Base-by-base conservation (phyloP, 2,329 filamentous ascomycete species). In the Rosellinia necatrix region DNA sequence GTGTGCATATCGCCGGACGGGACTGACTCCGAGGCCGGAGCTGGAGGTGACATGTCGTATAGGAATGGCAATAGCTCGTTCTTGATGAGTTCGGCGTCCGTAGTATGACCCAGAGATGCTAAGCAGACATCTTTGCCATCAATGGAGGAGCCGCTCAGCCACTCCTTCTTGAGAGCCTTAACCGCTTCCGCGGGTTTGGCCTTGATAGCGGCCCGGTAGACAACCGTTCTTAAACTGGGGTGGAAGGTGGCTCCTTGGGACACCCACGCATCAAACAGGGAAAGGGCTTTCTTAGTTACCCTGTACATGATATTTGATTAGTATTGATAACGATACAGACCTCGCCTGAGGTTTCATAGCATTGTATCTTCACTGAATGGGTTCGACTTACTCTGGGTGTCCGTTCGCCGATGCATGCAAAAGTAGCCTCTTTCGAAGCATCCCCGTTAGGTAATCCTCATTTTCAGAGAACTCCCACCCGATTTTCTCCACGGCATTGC, bases 111-210 rank as follows among this genome's bases (percentile, higher is more conserved):
- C 40, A 99, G 81, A 3, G 89, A 85, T 32, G 83, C 79, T 3
- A 97, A 82, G 63, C 86, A 89, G 62, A 96, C 89, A 64, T 96
- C 92, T 74, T 92, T 96, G 66, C 92, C 92, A 67, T 97, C 94
- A 32, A 97, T 87, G 6, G 92, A 91, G 49, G 88, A 88, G 10
- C 91, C 94, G 47, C 80, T 86, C 61, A 85, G 81, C 81, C 91
- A 97, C 71, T 97, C 92, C 51, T 91, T 85, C 77, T 93, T 91
- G 51, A 99, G 81, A 6, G 87, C 82, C 24, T 89, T 81, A 63
- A 91, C 90, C 13, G 85, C 78, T 49, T 82, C 81, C 6, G 84
- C 85, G 6, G 91, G 86, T 62, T 92, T 84, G 54, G 75, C 73
- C 61, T 86, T 87, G 57, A 97, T 81, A 22, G 86, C 88, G 30